phyloP scores from a whole-genome alignment of 176 grass and related monocot species.

The Metroxylon sagu region DNA sequence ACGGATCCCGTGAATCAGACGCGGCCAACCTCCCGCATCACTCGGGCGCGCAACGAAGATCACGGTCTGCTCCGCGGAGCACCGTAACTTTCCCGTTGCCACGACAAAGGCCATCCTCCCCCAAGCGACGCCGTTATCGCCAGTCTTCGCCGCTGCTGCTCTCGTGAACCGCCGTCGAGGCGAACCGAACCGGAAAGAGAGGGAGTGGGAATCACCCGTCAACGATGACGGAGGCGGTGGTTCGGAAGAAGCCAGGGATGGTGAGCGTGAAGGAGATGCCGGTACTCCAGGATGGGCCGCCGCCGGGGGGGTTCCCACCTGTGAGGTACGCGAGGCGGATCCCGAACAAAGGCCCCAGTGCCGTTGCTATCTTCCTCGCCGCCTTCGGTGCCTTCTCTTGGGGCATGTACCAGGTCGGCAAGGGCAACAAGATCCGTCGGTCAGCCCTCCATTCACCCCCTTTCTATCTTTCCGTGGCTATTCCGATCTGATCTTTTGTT shows the following conservation, averaged over 20 bases:
- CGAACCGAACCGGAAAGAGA: too few species aligned
- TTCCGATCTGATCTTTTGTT: neutral
- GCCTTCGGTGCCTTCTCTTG: slow-evolving; percentile 70
- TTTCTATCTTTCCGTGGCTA: neutral
- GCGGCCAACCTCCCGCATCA: too few species aligned
- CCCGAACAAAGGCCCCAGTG: slow-evolving; percentile 71
- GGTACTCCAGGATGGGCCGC: slow-evolving; percentile 83
- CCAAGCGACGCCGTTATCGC: too few species aligned
- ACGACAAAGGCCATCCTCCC: too few species aligned
- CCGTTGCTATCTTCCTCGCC: slow-evolving; percentile 67
- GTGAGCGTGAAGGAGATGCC: slow-evolving; percentile 93
- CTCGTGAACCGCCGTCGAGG: too few species aligned
- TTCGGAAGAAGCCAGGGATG: slow-evolving; percentile 93
- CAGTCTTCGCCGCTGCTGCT: too few species aligned
- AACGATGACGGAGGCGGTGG: slow-evolving; percentile 75
- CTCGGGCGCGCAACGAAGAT: too few species aligned
- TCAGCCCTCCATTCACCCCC: slow-evolving; percentile 14
- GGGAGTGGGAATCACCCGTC: too few species aligned
- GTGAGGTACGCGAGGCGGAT: slow-evolving; percentile 91
- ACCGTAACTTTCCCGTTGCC: too few species aligned
- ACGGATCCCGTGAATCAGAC: too few species aligned
- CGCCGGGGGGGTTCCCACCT: slow-evolving; percentile 78
- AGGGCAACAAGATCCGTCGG: slow-evolving; percentile 94
- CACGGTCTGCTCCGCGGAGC: too few species aligned
- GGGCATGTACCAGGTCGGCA: slow-evolving; percentile 98